Percentiles rank a stretch among this genome's conserved stretches.
These are phyloP conservation scores for Fusarium pseudocircinatum DNA, from an alignment of 2,329 filamentous ascomycete species.

Conservation along the genomic window DNA sequence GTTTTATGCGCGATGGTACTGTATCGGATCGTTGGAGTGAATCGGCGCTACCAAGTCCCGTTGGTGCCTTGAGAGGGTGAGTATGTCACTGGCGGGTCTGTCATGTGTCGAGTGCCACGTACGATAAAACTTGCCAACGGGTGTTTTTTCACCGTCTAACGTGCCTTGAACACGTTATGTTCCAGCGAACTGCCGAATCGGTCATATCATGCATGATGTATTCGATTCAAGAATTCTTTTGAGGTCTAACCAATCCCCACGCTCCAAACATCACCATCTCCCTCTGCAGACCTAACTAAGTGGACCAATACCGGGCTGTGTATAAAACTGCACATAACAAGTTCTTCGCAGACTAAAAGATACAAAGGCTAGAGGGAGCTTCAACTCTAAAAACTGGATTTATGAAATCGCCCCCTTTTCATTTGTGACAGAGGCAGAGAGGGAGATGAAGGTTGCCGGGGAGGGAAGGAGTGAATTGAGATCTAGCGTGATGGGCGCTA, in stretches of 20 bases:
- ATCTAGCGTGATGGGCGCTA: constrained; percentile 24
- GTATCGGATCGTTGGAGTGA: constrained; percentile 1
- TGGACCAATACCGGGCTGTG: neutral
- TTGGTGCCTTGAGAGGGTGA: neutral
- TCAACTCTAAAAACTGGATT: constrained; percentile 1
- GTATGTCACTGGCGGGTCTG: neutral
- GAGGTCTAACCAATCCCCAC: neutral
- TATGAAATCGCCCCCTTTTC: constrained; percentile 13
- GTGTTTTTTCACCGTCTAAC: neutral
- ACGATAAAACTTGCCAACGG: neutral
- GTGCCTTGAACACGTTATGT: neutral
- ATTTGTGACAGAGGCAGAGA: neutral
- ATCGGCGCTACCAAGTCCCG: neutral
- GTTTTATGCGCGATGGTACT: neutral
- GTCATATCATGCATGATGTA: neutral
- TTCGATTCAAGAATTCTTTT: neutral
- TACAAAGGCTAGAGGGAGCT: neutral
- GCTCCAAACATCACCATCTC: neutral
- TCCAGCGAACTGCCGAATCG: neutral
- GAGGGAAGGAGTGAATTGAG: neutral
- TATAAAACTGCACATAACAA: neutral
- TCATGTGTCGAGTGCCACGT: neutral
- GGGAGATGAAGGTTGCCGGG: neutral
- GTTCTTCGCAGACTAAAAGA: neutral
- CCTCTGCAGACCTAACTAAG: neutral